Evolutionary conservation across 371 early-diverging fungal genomes (phyloP), one percentile per base, ranked within the genome.

Genomic region (Syncephalastrum racemosum): DNA sequence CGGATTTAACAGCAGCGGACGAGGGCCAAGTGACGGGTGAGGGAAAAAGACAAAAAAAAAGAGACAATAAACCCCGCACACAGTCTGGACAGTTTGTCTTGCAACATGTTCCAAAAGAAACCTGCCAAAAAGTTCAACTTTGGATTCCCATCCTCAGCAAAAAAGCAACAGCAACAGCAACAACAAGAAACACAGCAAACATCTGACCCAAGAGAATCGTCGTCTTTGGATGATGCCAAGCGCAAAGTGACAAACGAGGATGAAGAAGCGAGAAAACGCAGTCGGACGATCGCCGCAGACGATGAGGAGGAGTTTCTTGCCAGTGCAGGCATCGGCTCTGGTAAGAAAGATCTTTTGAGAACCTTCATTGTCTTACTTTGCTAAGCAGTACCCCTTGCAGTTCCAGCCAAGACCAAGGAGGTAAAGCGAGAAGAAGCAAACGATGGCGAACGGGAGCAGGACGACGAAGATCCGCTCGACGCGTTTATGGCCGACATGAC

Each of bases 401-500:
- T 41, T 24, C 31, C 46, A 58, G 51, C 20, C 20, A 41, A 51
- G 24, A 14, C 22, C 45, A 27, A 59, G 22, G 43, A 62, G 46
- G 50, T 44, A 16, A 43, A 39, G 40, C 48, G 39, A 40, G 58
- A 53, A 6, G 47, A 46, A 39, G 25, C 39, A 18, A 22, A 16
- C 36, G 54, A 46, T 44, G 54, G 20, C 5, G 50, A 20, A n/a
- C 54, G 54, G 25, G 77, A 77, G 0, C 80, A 78, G 2, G 87
- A 85, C 0, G 91, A 87, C 4, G 88, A 85, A 12, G 93, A 94
- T 75, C 90, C 90, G 12, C 70, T 94, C 50, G 95, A 94, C 53
- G 92, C 93, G 1, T 94, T 93, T 67, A 94, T 94, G 95, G 85
- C 90, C 3, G 85, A 80, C 25, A 90, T 93, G 54, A 80, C 76